Percentiles rank a stretch among this genome's conserved stretches.
phyloP scores from a whole-genome alignment of 371 early-diverging fungal genomes.

The Lichtheimia ornata region DNA sequence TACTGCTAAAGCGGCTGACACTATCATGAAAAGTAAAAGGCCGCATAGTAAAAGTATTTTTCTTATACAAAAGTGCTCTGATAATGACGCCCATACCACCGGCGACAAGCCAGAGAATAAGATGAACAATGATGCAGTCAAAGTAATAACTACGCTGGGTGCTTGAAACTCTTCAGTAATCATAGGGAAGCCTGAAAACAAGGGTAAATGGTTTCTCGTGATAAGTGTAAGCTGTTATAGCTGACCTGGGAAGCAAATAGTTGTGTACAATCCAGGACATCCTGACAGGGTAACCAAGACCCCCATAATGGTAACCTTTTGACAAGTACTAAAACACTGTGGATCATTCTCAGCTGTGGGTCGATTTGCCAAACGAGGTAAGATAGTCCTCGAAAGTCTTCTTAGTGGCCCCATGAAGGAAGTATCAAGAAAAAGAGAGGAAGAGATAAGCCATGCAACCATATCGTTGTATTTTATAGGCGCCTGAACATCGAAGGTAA shows the following conservation, averaged over 20 bases:
- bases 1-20: constrained; percentile 56
- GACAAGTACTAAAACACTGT: constrained; percentile 11
- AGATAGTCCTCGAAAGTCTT: no score
- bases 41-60: constrained; percentile 45
- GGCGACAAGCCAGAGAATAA: constrained; percentile 62
- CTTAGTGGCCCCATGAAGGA: no score
- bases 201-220: no score
- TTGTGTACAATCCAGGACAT: constrained; percentile 26
- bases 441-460: no score
- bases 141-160: constrained; percentile 45
- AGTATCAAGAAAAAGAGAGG: no score
- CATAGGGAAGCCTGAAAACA: constrained; percentile 38
- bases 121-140: constrained; percentile 57
- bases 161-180: constrained; percentile 52
- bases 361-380: no score
- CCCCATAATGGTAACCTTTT: constrained; percentile 17
- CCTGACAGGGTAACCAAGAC: constrained; percentile 21
- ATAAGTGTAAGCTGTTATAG: neutral
- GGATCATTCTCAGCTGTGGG: constrained; percentile 15
- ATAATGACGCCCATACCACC: constrained; percentile 67
- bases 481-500: no score
- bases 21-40: constrained; percentile 52
- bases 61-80: constrained; percentile 56
- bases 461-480: no score
- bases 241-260: constrained; percentile 27